Conservation (phyloP, 257 asterid genomes). For the Solanum bulbocastanum region DNA sequence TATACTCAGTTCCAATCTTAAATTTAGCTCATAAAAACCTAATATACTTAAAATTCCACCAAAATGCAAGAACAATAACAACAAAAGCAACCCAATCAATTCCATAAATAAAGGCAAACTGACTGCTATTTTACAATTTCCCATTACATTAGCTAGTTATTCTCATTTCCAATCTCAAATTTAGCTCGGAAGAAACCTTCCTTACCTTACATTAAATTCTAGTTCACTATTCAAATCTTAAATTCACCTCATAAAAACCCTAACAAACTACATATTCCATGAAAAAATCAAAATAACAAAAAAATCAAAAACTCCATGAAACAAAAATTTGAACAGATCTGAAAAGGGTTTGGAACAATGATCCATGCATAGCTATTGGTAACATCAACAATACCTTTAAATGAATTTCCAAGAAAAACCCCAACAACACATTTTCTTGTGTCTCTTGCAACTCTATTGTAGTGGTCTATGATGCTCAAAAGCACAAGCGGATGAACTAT, state of each 20-base stretch:
- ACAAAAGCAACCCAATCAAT: no score
- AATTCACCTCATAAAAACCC: background rate
- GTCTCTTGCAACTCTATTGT: slow-evolving; percentile 89
- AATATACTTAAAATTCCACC: background rate
- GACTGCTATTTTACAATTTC: no score
- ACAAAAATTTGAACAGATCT: slow-evolving; percentile 26
- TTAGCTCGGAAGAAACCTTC: background rate
- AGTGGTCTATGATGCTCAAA: slow-evolving; percentile 89
- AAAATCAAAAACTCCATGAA: background rate
- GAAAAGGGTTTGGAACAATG: background rate
- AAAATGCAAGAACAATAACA: background rate
- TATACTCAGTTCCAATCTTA: background rate
- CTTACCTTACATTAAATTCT: background rate
- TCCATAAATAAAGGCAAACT: no score
- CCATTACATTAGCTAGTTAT: no score
- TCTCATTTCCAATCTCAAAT: background rate
- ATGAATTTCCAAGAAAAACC: slow-evolving; percentile 70
- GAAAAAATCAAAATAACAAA: background rate
- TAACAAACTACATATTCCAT: background rate
- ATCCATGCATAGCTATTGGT: slow-evolving; percentile 89
- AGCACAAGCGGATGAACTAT: slow-evolving; percentile 90
- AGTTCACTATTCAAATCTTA: background rate
- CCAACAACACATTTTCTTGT: slow-evolving; percentile 82
- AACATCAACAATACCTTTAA: slow-evolving; percentile 84
- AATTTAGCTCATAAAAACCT: background rate